A percentile compares a stretch with the other conserved stretches of the same genome.
phyloP scores from a whole-genome alignment of 495 filamentous ascomycete genomes.

The Penicilliopsis zonata region DNA sequence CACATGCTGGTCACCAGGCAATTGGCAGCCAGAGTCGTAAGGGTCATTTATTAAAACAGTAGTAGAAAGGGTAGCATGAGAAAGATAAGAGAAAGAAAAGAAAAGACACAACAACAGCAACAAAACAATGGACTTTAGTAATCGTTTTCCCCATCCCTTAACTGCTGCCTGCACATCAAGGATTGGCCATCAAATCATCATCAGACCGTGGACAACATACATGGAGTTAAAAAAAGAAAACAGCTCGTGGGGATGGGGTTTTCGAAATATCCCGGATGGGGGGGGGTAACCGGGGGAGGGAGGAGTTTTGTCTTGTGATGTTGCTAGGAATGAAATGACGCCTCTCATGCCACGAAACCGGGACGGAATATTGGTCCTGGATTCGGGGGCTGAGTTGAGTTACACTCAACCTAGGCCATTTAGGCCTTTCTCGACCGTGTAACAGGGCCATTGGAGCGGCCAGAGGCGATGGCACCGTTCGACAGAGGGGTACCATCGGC shows the following conservation, averaged over 20 bases:
- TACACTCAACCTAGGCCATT: constrained; percentile 3
- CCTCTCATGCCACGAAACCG: neutral
- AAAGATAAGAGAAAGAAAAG: neutral
- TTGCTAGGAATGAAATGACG: too few species aligned
- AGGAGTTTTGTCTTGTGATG: too few species aligned
- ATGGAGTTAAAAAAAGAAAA: too few species aligned
- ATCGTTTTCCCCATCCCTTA: neutral
- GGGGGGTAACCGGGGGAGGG: too few species aligned
- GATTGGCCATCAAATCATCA: constrained; percentile 1
- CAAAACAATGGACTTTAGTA: neutral
- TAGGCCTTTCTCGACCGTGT: constrained; percentile 40
- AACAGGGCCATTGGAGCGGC: constrained; percentile 32
- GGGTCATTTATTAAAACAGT: constrained; percentile 4
- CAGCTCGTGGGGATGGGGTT: too few species aligned
- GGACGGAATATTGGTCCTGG: neutral
- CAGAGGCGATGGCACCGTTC: constrained; percentile 24
- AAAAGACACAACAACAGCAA: constrained; percentile 2
- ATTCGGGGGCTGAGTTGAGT: constrained; percentile 1
- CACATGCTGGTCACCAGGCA: constrained; percentile 21
- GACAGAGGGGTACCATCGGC: constrained; percentile 13
- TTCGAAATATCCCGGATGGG: neutral
- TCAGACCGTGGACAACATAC: neutral
- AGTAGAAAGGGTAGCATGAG: neutral
- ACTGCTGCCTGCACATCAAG: neutral
- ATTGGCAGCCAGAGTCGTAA: constrained; percentile 35